A percentile compares a stretch with the other conserved stretches of the same genome.
These are phyloP conservation scores for Cetradonia linearis DNA, from an alignment of 495 filamentous ascomycete genomes.

Conservation along the genomic window DNA sequence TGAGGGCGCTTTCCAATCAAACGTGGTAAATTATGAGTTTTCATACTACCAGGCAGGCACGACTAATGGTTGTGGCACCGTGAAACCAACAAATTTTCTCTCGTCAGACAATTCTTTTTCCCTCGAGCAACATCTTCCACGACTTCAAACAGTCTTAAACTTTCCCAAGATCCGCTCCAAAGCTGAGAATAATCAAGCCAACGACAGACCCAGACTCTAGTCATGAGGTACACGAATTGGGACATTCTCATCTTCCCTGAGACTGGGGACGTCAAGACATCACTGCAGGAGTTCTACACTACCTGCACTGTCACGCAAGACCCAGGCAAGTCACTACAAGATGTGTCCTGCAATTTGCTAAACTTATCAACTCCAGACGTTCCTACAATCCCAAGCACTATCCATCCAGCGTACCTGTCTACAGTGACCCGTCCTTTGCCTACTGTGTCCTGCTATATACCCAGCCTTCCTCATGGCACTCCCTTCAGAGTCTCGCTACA, in stretches of 20 bases:
- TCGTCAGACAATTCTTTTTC: background rate
- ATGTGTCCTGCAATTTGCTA: conserved; percentile 14
- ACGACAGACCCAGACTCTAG: conserved; percentile 8
- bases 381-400: conserved; percentile 6
- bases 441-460: conserved; percentile 66
- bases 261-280: conserved; percentile 41
- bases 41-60: background rate
- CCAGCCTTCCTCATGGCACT: conserved; percentile 48
- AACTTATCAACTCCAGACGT: conserved; percentile 26
- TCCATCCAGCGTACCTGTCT: conserved; percentile 27
- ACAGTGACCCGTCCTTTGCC: conserved; percentile 37
- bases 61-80: background rate
- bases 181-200: background rate
- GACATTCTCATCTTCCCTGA: conserved; percentile 73
- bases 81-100: background rate
- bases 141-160: background rate
- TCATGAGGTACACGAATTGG: conserved; percentile 79
- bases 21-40: background rate
- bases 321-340: conserved; percentile 35
- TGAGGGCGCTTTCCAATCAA: background rate
- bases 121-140: background rate
- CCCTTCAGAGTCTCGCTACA: conserved; percentile 73
- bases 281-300: conserved; percentile 80
- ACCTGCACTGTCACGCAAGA: conserved; percentile 68
- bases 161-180: background rate